Conservation (phyloP, 352 stramenopile species). For the Globisporangium solare region DNA sequence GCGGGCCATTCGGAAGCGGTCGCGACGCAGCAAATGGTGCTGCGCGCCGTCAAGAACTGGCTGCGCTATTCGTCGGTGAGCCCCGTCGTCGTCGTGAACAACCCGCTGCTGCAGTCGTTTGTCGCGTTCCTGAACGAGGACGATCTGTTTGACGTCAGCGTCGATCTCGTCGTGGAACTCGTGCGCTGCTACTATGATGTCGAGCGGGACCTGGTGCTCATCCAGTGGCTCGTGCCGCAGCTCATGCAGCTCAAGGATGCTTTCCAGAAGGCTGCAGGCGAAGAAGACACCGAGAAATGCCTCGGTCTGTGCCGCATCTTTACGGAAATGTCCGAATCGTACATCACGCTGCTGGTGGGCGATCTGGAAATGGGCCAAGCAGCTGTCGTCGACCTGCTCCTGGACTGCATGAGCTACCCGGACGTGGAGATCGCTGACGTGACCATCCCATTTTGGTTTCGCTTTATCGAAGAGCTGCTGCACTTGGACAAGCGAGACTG, state of each 20-base stretch:
- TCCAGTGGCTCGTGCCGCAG: slow-evolving; percentile 76
- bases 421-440: slow-evolving; percentile 80
- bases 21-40: slow-evolving; percentile 48
- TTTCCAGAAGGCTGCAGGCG: slow-evolving; percentile 43
- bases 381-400: slow-evolving; percentile 73
- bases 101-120: slow-evolving; percentile 66
- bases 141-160: slow-evolving; percentile 79
- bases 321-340: slow-evolving; percentile 87
- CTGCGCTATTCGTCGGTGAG: slow-evolving; percentile 48
- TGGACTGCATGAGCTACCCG: slow-evolving; percentile 83
- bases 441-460: slow-evolving; percentile 84
- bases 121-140: slow-evolving; percentile 56
- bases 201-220: slow-evolving; percentile 40
- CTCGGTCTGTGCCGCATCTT: slow-evolving; percentile 85
- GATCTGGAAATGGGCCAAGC: slow-evolving; percentile 52
- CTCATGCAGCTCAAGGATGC: slow-evolving; percentile 55
- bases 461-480: slow-evolving; percentile 49
- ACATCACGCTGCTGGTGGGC: slow-evolving; percentile 73
- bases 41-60: slow-evolving; percentile 61
- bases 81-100: slow-evolving; percentile 41
- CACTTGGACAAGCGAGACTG: slow-evolving; percentile 8
- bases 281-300: slow-evolving; percentile 74
- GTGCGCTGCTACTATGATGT: slow-evolving; percentile 56
- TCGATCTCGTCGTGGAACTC: slow-evolving; percentile 81
- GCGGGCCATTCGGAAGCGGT: slow-evolving; percentile 16